phyloP scores from a whole-genome alignment of 331 rosid genomes.

The Acacia concinna region DNA sequence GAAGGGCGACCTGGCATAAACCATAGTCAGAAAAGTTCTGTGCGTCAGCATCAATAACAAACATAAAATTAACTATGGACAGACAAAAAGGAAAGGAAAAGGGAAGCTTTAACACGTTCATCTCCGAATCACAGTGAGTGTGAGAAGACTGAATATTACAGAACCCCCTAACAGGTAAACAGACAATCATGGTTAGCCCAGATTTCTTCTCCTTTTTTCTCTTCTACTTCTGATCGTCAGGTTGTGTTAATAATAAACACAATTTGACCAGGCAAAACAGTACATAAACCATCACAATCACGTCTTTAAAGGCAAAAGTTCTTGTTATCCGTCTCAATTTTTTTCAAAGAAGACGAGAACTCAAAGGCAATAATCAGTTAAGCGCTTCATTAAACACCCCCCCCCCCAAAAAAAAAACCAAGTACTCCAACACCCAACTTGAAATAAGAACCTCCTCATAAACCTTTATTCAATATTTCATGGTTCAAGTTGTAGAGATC shows the following conservation, averaged over 20 bases:
- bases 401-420: too few relatives aligned
- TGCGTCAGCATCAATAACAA: neutral
- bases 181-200: slow-evolving; percentile 7
- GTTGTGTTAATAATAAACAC: neutral
- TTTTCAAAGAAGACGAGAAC: too few relatives aligned
- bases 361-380: neutral
- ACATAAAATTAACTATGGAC: slow-evolving; percentile 15
- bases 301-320: neutral
- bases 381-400: slow-evolving; percentile 24
- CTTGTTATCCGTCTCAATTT: neutral
- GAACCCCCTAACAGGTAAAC: slow-evolving; percentile 23
- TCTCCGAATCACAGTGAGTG: slow-evolving; percentile 8
- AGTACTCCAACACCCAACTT: neutral
- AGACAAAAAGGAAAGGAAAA: neutral
- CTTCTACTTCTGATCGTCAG: slow-evolving; percentile 24
- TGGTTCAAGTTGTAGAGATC: slow-evolving; percentile 20
- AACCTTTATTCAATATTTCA: slow-evolving; percentile 19
- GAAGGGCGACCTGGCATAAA: neutral
- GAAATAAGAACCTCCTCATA: neutral
- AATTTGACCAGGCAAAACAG: slow-evolving; percentile 14
- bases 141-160: slow-evolving; percentile 29
- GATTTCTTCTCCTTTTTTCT: slow-evolving; percentile 14
- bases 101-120: neutral
- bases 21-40: neutral
- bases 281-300: slow-evolving; percentile 4